These are phyloP conservation scores for Aquilaria yunnanensis DNA, from an alignment of 345 rosid genomes.

Conservation along the genomic window DNA sequence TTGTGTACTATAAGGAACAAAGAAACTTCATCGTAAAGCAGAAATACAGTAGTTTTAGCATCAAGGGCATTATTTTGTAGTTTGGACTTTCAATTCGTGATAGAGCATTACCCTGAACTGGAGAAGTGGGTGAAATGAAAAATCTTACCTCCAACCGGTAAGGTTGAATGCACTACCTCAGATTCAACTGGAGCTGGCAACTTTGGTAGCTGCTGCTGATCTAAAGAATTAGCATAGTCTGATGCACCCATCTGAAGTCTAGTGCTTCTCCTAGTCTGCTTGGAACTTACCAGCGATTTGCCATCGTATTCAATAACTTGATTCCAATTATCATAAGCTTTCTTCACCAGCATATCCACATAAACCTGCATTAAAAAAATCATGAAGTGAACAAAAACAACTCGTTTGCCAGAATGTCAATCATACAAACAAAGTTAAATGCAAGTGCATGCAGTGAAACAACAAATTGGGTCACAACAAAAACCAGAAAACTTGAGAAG, in stretches of 20 bases:
- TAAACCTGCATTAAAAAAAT: slow-evolving; percentile 42
- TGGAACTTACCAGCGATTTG: slow-evolving; percentile 60
- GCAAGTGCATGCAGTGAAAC: not conserved
- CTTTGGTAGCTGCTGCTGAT: slow-evolving; percentile 42
- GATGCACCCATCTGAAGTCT: slow-evolving; percentile 38
- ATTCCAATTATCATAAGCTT: slow-evolving; percentile 93
- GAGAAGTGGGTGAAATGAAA: no score
- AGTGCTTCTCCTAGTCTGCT: slow-evolving; percentile 53
- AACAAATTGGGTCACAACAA: not conserved
- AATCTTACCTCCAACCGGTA: slow-evolving; percentile 53
- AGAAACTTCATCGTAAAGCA: no score
- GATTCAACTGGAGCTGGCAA: slow-evolving; percentile 40
- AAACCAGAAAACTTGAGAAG: not conserved
- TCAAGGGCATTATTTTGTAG: no score
- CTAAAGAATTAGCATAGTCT: slow-evolving; percentile 41
- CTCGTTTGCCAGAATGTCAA: not conserved
- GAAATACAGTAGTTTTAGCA: no score
- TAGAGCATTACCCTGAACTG: no score
- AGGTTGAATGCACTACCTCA: slow-evolving; percentile 46
- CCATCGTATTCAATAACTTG: slow-evolving; percentile 87
- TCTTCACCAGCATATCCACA: slow-evolving; percentile 82
- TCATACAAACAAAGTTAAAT: not conserved
- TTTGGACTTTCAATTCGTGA: no score
- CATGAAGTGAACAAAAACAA: slow-evolving; percentile 5
- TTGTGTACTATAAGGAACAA: no score